Evolutionary conservation across 1,284 basidiomycete species (phyloP), one percentile per base, ranked within the genome.

Genomic region (Irpex sp.): DNA sequence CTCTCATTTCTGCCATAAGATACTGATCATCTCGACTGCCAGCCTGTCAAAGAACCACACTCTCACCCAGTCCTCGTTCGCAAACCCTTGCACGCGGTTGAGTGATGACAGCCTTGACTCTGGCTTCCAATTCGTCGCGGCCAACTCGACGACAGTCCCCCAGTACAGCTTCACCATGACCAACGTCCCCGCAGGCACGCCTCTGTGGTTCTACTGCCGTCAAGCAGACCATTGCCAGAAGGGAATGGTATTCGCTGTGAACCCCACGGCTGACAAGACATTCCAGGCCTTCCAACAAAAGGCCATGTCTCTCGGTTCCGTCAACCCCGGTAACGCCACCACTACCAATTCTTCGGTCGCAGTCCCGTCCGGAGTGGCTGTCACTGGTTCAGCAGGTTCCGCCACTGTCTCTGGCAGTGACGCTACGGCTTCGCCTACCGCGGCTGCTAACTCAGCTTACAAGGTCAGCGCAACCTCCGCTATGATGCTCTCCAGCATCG

Each of bases 11-110:
- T 19, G 17, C 17, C 9, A 3, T 19, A n/a, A 17, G 15, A 60
- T 49, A 13, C 57, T 67, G 46, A 66, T 51, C 37, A n/a, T 33
- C 15, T 50, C 31, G 36, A 26, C 21, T 55, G 26, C 31, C 62
- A 74, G 72, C 71, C 26, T 69, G 61, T 66, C 75, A 63, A 75
- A 76, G 72, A 78, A 78, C 74, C 77, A 78, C 70, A 82, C 82
- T 53, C 79, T 84, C 65, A 86, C 84, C 11, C 85, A 87, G 72
- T 86, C 85, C 15, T 81, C 82, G 11, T 89, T 88, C 70, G 74
- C 75, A 19, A 68, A 72, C 7, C 86, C 86, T 21, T 81, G 76
- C 71, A 62, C 67, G 35, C 63, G 71, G 62, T 65, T 76, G 69
- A 73, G 72, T 61, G 50, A 64, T 19, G 67, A 65, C 11, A 85